Evolutionary conservation across 2,329 filamentous ascomycete species (phyloP), one percentile per base, ranked within the genome.

Genomic region (Paecilomyces niveus): DNA sequence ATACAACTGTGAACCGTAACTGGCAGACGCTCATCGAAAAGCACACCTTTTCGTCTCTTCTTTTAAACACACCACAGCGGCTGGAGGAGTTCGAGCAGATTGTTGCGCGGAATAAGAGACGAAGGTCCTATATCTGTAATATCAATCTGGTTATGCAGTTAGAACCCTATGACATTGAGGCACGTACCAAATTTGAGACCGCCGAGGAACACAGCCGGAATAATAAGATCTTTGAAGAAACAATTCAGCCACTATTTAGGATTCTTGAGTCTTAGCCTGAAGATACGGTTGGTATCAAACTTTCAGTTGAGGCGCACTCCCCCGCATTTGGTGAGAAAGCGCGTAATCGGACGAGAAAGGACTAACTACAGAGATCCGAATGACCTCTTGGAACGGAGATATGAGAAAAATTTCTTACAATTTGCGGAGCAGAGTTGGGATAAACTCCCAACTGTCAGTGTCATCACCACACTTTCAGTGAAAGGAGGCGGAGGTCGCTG

Each of bases 201-300:
- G 18, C 54, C 21, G 54, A 55, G 15, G 54, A 55, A 49, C 33
- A 9, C 54, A 22, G 54, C 29, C 54, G 54, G 32, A 55, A 55
- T 21, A 55, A 55, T 55, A 35, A 45, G 33, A 55, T 55, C 22
- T 55, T 55, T 35, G 39, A 31, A 15, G 22, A 29, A 15, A 55
- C 54, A 3, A 49, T 55, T 13, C 32, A 22, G 6, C 24, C 50
- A 2, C 32, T 55, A 31, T 55, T 55, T 55, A 33, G 26, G 54
- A 24, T 24, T 24, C 54, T 55, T 10, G 29, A 39, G 5, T 4
- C 54, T 15, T 55, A 33, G 54, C 32, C 54, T 3, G 33, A 55
- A 26, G 32, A 55, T 24, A 3, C n/a, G 4, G 24, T 21, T 6
- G 54, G 54, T 18, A 55, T 55, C 54, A n/a, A 24, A 11, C 32